These are phyloP conservation scores for Trametes villosa DNA, from an alignment of 768 basidiomycete species.

Conservation along the genomic window DNA sequence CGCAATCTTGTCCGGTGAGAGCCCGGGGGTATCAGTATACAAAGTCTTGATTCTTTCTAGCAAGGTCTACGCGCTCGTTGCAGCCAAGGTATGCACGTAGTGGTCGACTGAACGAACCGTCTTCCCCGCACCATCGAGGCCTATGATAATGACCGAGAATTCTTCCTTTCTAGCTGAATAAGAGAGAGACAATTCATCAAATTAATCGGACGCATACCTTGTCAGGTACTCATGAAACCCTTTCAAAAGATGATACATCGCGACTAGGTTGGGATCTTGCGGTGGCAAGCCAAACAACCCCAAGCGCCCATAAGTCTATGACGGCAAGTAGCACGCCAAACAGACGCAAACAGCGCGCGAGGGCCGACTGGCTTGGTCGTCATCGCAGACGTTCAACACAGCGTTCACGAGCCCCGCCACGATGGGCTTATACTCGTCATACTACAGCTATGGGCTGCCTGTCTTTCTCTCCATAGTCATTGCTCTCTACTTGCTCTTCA, in stretches of 20 bases:
- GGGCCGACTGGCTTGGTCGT: conserved; percentile 7
- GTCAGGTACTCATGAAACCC: conserved; percentile 91
- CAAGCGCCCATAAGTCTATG: conserved; percentile 16
- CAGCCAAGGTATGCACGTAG: not conserved
- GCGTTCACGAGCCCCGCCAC: conserved; percentile 19
- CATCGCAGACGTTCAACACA: conserved; percentile 18
- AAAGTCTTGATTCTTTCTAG: conserved; percentile 94
- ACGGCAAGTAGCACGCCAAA: conserved; percentile 13
- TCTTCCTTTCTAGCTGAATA: conserved; percentile 68
- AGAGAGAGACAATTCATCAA: not conserved
- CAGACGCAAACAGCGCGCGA: not conserved
- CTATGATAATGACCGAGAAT: conserved; percentile 94
- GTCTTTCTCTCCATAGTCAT: conserved; percentile 65
- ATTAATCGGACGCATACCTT: conserved; percentile 47
- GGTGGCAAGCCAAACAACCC: not conserved
- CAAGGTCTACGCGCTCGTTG: conserved; percentile 60
- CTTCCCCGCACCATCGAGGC: conserved; percentile 91
- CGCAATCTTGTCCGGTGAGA: conserved; percentile 91
- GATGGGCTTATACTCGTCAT: conserved; percentile 44
- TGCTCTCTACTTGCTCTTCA: conserved; percentile 88
- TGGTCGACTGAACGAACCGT: conserved; percentile 53
- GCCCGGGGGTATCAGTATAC: conserved; percentile 84
- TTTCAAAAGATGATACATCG: conserved; percentile 93
- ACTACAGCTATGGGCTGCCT: conserved; percentile 73
- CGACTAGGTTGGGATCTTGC: not conserved